A percentile compares a stretch with the other conserved stretches of the same genome.
phyloP scores from a whole-genome alignment of 148 eudicot genomes.

The Arctostaphylos glauca region DNA sequence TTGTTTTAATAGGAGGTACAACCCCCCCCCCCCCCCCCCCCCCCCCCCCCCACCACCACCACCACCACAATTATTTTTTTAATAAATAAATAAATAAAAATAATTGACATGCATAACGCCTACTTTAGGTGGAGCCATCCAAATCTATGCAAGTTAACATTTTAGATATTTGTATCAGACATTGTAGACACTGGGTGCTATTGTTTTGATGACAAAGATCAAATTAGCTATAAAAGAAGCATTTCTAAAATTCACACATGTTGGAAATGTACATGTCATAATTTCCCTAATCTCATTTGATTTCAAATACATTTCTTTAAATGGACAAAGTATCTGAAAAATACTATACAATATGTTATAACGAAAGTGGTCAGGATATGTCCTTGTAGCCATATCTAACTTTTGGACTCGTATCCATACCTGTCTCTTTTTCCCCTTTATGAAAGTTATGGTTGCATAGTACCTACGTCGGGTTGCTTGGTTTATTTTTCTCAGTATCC shows the following conservation, averaged over 20 bases:
- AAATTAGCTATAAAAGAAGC: too few relatives aligned
- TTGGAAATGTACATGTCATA: too few relatives aligned
- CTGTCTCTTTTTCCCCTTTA: background rate
- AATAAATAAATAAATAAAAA: too few relatives aligned
- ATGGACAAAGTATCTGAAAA: background rate
- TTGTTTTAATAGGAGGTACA: background rate
- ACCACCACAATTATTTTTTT: too few relatives aligned
- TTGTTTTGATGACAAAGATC: too few relatives aligned
- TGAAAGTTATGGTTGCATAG: background rate
- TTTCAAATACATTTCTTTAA: background rate
- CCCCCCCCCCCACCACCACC: too few relatives aligned
- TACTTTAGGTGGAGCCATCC: background rate
- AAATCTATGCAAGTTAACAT: too few relatives aligned
- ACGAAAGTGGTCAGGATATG: background rate
- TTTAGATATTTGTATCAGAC: too few relatives aligned
- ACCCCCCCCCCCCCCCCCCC: too few relatives aligned
- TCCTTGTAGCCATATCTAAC: background rate
- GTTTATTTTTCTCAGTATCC: conserved; percentile 28
- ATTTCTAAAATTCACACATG: too few relatives aligned
- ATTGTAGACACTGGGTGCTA: too few relatives aligned
- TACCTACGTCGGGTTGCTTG: background rate
- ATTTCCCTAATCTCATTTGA: too few relatives aligned
- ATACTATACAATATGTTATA: background rate
- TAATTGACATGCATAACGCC: background rate
- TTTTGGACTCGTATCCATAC: background rate